Evolutionary conservation across 176 grass and related monocot species (phyloP), one percentile per base, ranked within the genome.

Genomic region (Aegilops longissima): DNA sequence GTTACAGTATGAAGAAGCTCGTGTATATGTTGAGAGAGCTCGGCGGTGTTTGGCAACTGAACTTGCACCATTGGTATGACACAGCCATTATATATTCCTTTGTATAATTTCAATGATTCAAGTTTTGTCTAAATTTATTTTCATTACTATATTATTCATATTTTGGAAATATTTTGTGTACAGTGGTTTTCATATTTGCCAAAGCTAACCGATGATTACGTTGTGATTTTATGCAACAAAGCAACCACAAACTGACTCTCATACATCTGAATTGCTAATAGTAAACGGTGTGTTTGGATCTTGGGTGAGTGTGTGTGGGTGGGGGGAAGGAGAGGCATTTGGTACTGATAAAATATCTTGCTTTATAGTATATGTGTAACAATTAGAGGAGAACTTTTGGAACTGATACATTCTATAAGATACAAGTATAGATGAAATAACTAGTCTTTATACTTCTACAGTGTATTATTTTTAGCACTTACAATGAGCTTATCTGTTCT

Each of bases 21-120:
- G 88, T 24, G 33, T 82, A 35, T 91, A 80, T 87, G 94, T 98
- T 76, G 97, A 98, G 79, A 95, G 82, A 92, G 97, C 97, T 77
- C 91, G 97, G 63, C 93, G 95, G 61, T 98, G 97, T 87, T 90
- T 98, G 87, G 97, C 97, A 82, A 96, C 97, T 67, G 97, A 98
- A 84, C 90, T 98, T 59, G 97, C 97, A 30, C 90, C 97, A 90
- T 86, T 98, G 92, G 97, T 98, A 94, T 31, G 76, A 23, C 47
- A 70, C 68, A 88, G 31, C 14, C 27, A 12, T 49, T 61, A 59
- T 84, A 69, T 87, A 76, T 38, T 83, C 51, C 25, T 86, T 64
- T 80, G 1, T 73, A 56, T 70, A 31, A 49, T 80, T 56, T 76
- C 62, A 21, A 56, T 21, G 8, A 31, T 79, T 40, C 12, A 52